These are phyloP conservation scores for Alternaria sp. DNA, from an alignment of 2,329 filamentous ascomycete species.

Conservation along the genomic window DNA sequence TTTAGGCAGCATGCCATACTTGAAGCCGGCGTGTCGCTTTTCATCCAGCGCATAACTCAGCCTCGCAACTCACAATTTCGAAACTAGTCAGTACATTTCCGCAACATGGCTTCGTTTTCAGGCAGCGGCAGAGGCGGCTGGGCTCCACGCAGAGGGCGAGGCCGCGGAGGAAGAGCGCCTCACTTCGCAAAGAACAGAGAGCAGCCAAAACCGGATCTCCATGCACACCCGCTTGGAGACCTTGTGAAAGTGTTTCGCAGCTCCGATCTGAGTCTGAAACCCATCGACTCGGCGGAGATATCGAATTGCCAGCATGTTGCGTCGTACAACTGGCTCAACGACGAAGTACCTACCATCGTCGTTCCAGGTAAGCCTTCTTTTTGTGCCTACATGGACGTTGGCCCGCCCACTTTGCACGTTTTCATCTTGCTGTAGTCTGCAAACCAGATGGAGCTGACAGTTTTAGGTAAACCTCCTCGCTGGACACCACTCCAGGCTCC, in stretches of 20 bases:
- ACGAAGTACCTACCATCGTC: slow-evolving; percentile 47
- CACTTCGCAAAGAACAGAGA: slow-evolving; percentile 15
- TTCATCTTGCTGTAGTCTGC: neutral
- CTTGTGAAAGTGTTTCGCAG: slow-evolving; percentile 27
- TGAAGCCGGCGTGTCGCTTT: neutral
- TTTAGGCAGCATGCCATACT: slow-evolving; percentile 20
- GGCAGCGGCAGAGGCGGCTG: slow-evolving; percentile 26
- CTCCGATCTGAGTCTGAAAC: slow-evolving; percentile 12
- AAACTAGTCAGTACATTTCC: neutral
- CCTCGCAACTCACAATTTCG: neutral
- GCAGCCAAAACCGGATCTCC: slow-evolving; percentile 27
- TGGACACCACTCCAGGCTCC: slow-evolving; percentile 56
- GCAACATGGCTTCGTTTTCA: slow-evolving; percentile 5
- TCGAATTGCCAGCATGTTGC: slow-evolving; percentile 52
- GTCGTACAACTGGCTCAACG: slow-evolving; percentile 60
- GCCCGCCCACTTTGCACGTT: neutral
- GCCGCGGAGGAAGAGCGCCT: slow-evolving; percentile 19
- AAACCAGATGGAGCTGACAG: slow-evolving; percentile 2
- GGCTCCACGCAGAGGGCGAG: slow-evolving; percentile 26
- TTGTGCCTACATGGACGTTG: neutral
- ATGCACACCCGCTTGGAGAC: slow-evolving; percentile 38
- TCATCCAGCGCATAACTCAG: neutral
- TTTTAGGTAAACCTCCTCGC: slow-evolving; percentile 56
- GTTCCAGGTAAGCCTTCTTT: slow-evolving; percentile 36
- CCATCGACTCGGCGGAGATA: slow-evolving; percentile 36